Percentiles rank a stretch among this genome's conserved stretches.
Conservation (phyloP, 164 flowering plant genomes). For the Aristolochia fimbriata region DNA sequence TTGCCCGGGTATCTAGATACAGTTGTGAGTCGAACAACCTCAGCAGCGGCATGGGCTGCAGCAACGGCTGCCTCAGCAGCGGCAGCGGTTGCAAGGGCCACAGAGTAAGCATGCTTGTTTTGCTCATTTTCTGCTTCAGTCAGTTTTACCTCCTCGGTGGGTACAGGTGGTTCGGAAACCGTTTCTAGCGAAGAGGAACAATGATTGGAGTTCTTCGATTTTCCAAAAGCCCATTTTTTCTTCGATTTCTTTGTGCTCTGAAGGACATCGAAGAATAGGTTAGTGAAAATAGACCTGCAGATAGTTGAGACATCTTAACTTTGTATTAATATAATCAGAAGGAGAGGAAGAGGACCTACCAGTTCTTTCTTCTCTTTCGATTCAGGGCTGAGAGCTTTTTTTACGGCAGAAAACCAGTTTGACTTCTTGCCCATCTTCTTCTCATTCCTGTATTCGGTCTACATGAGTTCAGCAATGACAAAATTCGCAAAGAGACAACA, state of each 20-base stretch:
- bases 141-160: conserved; percentile 38
- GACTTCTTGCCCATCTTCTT: conserved; percentile 79
- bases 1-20: conserved; percentile 41
- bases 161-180: conserved; percentile 10
- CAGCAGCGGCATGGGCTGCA: conserved; percentile 80
- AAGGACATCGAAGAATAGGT: background rate
- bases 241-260: conserved; percentile 50
- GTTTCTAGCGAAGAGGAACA: conserved; percentile 16
- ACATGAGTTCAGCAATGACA: background rate
- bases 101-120: conserved; percentile 65
- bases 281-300: background rate
- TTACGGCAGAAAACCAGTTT: conserved; percentile 75
- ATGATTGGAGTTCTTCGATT: conserved; percentile 20
- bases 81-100: conserved; percentile 66
- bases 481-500: conserved; percentile 5
- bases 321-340: background rate
- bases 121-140: conserved; percentile 52
- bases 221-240: conserved; percentile 42
- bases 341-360: conserved; percentile 13
- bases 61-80: conserved; percentile 87
- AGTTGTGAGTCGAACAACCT: conserved; percentile 56
- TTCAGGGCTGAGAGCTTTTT: conserved; percentile 68
- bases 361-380: conserved; percentile 43
- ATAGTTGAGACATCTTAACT: background rate
- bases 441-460: conserved; percentile 21